phyloP scores from a whole-genome alignment of 2,329 filamentous ascomycete species.

The Cladophialophora immunda region DNA sequence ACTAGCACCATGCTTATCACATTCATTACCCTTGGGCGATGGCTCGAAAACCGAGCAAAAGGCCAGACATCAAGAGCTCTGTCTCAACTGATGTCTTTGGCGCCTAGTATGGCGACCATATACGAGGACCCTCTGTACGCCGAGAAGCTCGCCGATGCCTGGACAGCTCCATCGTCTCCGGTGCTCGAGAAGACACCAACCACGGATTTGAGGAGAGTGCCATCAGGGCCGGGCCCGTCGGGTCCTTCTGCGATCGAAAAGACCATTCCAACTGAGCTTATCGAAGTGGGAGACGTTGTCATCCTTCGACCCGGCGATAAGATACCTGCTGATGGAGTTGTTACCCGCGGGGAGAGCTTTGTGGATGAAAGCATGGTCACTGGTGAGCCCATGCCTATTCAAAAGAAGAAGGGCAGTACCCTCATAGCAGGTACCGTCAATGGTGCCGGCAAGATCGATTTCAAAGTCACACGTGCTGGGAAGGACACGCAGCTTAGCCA shows the following conservation, averaged over 20 bases:
- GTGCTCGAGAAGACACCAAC: constrained; percentile 55
- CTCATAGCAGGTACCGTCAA: constrained; percentile 97
- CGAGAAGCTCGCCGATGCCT: constrained; percentile 85
- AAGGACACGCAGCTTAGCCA: constrained; percentile 97
- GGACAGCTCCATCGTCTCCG: constrained; percentile 60
- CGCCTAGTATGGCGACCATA: constrained; percentile 96
- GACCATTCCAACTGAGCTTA: constrained; percentile 89
- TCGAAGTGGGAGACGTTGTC: constrained; percentile 93
- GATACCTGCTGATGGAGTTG: constrained; percentile 88
- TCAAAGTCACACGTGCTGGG: constrained; percentile 89
- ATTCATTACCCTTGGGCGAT: constrained; percentile 90
- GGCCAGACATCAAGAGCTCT: constrained; percentile 95
- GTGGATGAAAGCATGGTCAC: constrained; percentile 99
- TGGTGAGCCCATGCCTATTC: constrained; percentile 93
- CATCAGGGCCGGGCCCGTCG: constrained; percentile 19
- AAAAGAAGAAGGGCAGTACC: constrained; percentile 80
- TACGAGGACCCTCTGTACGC: constrained; percentile 94
- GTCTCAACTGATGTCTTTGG: constrained; percentile 92
- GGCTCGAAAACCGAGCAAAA: constrained; percentile 92
- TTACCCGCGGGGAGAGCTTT: constrained; percentile 90
- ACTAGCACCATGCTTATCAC: constrained; percentile 99
- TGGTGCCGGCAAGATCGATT: constrained; percentile 87
- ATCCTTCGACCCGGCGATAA: constrained; percentile 94
- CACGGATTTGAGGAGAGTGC: constrained; percentile 40
- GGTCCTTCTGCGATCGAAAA: constrained; percentile 71